phyloP scores from a whole-genome alignment of 2,329 filamentous ascomycete genomes.

The Trichoderma sp. region DNA sequence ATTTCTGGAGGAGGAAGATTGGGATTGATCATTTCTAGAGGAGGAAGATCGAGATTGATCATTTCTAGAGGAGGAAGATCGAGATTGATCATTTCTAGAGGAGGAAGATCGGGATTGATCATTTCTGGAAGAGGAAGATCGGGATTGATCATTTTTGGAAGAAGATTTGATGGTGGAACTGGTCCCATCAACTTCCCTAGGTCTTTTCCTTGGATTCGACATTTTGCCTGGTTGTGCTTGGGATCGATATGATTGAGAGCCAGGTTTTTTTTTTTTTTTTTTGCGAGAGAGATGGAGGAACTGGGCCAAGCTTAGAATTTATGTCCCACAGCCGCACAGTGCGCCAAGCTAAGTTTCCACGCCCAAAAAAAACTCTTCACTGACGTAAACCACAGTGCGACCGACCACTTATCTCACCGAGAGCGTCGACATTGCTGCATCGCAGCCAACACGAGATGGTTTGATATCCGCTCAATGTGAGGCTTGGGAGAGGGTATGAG shows the following conservation, averaged over 20 bases:
- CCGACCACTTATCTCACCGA: constrained; percentile 11
- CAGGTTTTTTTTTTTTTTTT: background rate
- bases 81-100: too few relatives aligned
- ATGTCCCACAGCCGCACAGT: constrained; percentile 2
- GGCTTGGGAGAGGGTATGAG: background rate
- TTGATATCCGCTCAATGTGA: background rate
- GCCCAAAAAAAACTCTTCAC: too few relatives aligned
- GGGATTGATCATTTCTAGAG: too few relatives aligned
- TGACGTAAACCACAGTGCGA: background rate
- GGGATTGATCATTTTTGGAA: too few relatives aligned
- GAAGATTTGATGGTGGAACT: too few relatives aligned
- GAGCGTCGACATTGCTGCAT: background rate
- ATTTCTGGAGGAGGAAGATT: too few relatives aligned
- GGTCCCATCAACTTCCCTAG: too few relatives aligned
- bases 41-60: too few relatives aligned
- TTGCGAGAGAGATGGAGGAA: background rate
- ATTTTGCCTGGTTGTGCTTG: constrained; percentile 25
- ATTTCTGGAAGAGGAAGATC: too few relatives aligned
- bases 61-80: too few relatives aligned
- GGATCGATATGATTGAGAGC: background rate
- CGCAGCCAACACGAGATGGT: background rate
- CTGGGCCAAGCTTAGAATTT: constrained; percentile 16
- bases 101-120: too few relatives aligned
- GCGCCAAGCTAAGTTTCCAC: background rate
- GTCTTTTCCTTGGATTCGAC: constrained; percentile 53